Conservation (phyloP, 257 asterid genomes). For the Rauvolfia tetraphylla region DNA sequence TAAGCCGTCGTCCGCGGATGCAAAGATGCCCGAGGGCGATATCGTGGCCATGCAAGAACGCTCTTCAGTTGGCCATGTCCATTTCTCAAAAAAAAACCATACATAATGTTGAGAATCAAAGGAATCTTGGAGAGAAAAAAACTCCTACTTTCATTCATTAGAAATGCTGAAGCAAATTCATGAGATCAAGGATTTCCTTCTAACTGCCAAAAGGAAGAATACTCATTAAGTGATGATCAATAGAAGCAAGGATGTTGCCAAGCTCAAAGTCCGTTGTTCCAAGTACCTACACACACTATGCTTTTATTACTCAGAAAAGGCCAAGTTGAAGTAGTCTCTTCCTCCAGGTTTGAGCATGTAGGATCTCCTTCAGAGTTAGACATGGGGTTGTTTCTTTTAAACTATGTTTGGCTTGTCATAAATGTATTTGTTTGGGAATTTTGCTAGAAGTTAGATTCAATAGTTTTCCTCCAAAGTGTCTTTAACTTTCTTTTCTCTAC, state of each 20-base stretch:
- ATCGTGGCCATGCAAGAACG: slow-evolving; percentile 67
- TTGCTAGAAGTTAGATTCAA: too few species aligned
- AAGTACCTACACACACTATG: slow-evolving; percentile 27
- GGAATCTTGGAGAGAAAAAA: too few species aligned
- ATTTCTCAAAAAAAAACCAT: too few species aligned
- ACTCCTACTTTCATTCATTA: too few species aligned
- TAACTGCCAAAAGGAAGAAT: slow-evolving; percentile 27
- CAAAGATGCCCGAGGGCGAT: slow-evolving; percentile 23
- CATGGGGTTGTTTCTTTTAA: too few species aligned
- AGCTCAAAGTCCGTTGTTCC: slow-evolving; percentile 29
- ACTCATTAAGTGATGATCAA: slow-evolving; percentile 21
- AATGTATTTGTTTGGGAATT: too few species aligned
- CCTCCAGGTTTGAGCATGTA: slow-evolving; percentile 36
- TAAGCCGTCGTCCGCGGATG: slow-evolving; percentile 12
- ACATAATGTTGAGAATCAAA: too few species aligned
- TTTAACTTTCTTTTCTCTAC: too few species aligned
- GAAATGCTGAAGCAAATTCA: slow-evolving; percentile 31
- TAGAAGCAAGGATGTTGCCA: slow-evolving; percentile 24
- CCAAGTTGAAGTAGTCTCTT: slow-evolving; percentile 32
- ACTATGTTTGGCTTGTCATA: too few species aligned
- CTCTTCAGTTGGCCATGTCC: slow-evolving; percentile 83
- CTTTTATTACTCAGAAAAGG: slow-evolving; percentile 24
- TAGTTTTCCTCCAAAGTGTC: too few species aligned
- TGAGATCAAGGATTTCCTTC: slow-evolving; percentile 28
- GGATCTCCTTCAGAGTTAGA: too few species aligned